A percentile compares a stretch with the other conserved stretches of the same genome.
Evolutionary conservation across 768 basidiomycete species (phyloP).

Genomic region (Fibroporia radiculosa): DNA sequence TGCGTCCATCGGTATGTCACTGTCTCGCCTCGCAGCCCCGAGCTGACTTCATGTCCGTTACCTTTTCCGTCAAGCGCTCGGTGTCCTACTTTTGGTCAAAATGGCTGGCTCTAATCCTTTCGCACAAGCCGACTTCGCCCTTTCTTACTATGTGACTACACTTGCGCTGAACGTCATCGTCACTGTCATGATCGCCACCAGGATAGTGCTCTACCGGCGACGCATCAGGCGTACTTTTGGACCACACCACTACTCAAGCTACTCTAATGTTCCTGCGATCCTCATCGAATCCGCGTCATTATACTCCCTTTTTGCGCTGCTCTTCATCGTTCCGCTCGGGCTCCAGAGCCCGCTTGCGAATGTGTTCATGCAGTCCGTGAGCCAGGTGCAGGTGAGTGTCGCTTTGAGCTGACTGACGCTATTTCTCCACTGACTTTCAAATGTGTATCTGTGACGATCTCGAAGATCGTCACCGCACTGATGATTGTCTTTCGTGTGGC

Average conservation of each 20-base stretch:
- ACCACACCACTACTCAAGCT: background rate
- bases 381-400: slow-evolving; percentile 2
- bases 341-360: background rate
- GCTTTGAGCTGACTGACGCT: too few relatives aligned
- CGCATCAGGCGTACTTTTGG: background rate
- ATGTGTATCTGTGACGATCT: too few relatives aligned
- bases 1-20: background rate
- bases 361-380: background rate
- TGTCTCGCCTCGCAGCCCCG: too few relatives aligned
- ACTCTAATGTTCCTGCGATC: background rate
- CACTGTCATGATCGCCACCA: slow-evolving; percentile 17
- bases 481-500: too few relatives aligned
- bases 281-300: background rate
- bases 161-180: slow-evolving; percentile 21
- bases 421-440: too few relatives aligned
- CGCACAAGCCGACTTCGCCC: slow-evolving; percentile 11
- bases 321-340: background rate
- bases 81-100: background rate
- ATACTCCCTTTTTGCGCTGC: background rate
- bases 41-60: background rate
- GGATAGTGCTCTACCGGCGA: slow-evolving; percentile 16
- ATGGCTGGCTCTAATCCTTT: background rate
- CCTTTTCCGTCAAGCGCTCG: background rate
- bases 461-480: too few relatives aligned
- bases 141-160: slow-evolving; percentile 18